Conservation (phyloP, 129 eudicot species). For the Heracleum sosnowskyi region DNA sequence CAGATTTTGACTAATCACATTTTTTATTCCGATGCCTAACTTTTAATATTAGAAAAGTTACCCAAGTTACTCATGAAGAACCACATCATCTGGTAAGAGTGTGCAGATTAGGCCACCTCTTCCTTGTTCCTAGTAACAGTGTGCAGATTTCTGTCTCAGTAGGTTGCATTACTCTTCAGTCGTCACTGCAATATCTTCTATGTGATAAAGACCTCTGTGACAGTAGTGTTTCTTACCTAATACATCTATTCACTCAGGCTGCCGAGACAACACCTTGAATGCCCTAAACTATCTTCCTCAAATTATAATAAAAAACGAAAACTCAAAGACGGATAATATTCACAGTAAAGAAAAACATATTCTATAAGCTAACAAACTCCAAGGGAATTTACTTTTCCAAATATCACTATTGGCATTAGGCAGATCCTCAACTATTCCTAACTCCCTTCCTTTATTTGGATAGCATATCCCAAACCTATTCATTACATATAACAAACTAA, state of each 20-base stretch:
- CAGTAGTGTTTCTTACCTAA: neutral
- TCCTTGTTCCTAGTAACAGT: neutral
- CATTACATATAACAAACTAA: neutral
- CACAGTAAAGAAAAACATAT: neutral
- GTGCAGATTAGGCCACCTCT: neutral
- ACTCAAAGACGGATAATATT: neutral
- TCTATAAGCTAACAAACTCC: neutral
- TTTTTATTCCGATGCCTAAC: neutral
- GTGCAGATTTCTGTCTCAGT: neutral
- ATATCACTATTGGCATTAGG: neutral
- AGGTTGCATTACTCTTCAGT: neutral
- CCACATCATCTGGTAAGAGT: neutral
- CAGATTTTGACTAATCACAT: neutral
- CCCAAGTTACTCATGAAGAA: neutral
- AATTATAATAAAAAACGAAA: neutral
- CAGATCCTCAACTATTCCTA: neutral
- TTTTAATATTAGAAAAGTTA: neutral
- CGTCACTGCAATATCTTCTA: neutral
- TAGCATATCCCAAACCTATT: neutral
- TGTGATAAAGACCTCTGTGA: neutral
- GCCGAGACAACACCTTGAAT: neutral
- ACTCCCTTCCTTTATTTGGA: neutral
- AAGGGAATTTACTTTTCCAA: neutral
- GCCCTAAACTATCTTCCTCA: neutral
- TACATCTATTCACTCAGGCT: neutral